These are phyloP conservation scores for Plasmodium vivax DNA, from an alignment of 169 alveolate genomes.

Conservation along the genomic window DNA sequence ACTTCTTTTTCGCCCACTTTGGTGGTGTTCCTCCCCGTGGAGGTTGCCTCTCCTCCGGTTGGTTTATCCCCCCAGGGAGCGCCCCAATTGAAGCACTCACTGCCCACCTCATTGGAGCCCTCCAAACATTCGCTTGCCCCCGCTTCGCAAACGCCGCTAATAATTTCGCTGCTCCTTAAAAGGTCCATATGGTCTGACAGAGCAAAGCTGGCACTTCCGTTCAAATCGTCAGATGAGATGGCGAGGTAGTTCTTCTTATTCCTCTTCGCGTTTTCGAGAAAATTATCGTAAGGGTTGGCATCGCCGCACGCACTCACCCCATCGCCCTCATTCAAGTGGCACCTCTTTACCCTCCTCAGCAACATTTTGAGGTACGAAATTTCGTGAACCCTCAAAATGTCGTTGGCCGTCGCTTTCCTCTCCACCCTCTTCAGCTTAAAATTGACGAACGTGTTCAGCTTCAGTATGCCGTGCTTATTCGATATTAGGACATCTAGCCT, in stretches of 20 bases:
- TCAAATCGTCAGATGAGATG: conserved; percentile 91
- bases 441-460: conserved; percentile 84
- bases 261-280: conserved; percentile 87
- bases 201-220: conserved; percentile 85
- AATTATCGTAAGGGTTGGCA: conserved; percentile 80
- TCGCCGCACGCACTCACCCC: conserved; percentile 48
- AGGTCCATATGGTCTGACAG: background rate
- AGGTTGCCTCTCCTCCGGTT: background rate
- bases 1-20: background rate
- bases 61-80: background rate
- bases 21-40: background rate
- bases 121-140: background rate
- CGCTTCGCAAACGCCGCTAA: background rate
- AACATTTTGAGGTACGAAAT: conserved; percentile 90
- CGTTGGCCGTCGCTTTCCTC: conserved; percentile 91
- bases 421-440: conserved; percentile 85
- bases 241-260: conserved; percentile 92
- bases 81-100: background rate
- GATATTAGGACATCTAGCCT: conserved; percentile 90
- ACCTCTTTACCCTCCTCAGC: conserved; percentile 76
- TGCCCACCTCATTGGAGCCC: background rate
- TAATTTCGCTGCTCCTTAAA: background rate
- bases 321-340: conserved; percentile 61
- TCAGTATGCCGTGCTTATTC: conserved; percentile 88
- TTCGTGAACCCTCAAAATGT: conserved; percentile 96